phyloP scores from a whole-genome alignment of 1,284 basidiomycete species.

The Sanghuangporus sanghuang region DNA sequence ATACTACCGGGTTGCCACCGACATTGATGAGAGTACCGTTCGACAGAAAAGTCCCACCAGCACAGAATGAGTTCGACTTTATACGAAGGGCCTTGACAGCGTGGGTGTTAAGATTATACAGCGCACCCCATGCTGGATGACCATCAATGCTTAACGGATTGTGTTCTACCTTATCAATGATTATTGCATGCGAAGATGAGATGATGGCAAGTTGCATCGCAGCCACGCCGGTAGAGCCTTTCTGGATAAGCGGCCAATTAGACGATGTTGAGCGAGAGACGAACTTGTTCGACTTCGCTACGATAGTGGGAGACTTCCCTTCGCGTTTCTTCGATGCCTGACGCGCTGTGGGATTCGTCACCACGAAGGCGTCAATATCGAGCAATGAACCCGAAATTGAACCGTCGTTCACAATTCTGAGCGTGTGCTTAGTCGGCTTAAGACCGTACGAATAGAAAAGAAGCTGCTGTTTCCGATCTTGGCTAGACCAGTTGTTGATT shows the following conservation, averaged over 20 bases:
- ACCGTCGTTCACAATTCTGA: conserved; percentile 59
- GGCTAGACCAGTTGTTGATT: conserved; percentile 43
- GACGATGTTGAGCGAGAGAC: conserved; percentile 15
- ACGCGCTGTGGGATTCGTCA: conserved; percentile 32
- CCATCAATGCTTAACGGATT: conserved; percentile 69
- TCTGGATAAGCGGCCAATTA: conserved; percentile 46
- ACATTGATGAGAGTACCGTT: conserved; percentile 75
- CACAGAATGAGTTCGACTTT: conserved; percentile 84
- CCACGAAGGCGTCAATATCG: conserved; percentile 64
- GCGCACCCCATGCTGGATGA: conserved; percentile 73
- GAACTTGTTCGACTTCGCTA: conserved; percentile 18
- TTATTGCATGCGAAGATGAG: conserved; percentile 63
- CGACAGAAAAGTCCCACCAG: conserved; percentile 70
- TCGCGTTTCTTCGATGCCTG: not conserved
- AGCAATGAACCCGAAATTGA: conserved; percentile 36
- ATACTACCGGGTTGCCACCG: conserved; percentile 72
- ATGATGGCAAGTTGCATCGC: conserved; percentile 79
- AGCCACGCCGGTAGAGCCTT: conserved; percentile 70
- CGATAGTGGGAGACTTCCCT: not conserved
- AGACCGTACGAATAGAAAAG: conserved; percentile 59
- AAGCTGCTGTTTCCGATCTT: conserved; percentile 49
- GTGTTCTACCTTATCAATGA: conserved; percentile 83
- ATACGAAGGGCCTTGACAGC: conserved; percentile 58
- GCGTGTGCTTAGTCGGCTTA: conserved; percentile 44
- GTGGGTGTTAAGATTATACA: conserved; percentile 66